Percentiles rank a stretch among this genome's conserved stretches.
Evolutionary conservation across 73 alveolate species (phyloP).

Genomic region (Paramecium sexaurelia): DNA sequence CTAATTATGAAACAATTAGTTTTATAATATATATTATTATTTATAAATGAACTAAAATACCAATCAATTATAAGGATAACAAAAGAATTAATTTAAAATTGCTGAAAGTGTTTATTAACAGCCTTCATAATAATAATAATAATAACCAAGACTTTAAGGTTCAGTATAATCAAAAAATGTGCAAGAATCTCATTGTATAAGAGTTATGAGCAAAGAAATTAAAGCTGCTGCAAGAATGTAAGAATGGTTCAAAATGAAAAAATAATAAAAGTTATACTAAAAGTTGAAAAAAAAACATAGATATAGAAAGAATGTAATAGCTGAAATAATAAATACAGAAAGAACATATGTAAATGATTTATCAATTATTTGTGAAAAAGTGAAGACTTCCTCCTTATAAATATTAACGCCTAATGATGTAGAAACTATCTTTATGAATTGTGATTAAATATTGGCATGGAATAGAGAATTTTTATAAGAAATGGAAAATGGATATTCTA

Average conservation of each 20-base stretch:
- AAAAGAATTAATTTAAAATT: background rate
- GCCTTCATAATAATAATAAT: background rate
- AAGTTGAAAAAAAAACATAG: conserved; percentile 34
- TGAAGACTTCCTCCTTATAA: background rate
- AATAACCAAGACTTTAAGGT: background rate
- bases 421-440: conserved; percentile 8
- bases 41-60: background rate
- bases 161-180: background rate
- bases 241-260: background rate
- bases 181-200: background rate
- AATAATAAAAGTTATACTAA: background rate
- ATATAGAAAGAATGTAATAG: conserved; percentile 49
- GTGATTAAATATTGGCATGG: background rate
- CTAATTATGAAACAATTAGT: background rate
- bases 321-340: conserved; percentile 47
- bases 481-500: conserved; percentile 27
- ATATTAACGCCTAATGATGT: background rate
- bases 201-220: background rate
- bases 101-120: background rate
- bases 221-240: background rate
- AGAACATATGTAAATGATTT: conserved; percentile 14
- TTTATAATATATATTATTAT: background rate
- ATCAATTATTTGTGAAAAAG: background rate
- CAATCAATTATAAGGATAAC: background rate
- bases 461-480: background rate